Base-by-base conservation (phyloP, 495 filamentous ascomycete genomes). In the Copromyces sp. region DNA sequence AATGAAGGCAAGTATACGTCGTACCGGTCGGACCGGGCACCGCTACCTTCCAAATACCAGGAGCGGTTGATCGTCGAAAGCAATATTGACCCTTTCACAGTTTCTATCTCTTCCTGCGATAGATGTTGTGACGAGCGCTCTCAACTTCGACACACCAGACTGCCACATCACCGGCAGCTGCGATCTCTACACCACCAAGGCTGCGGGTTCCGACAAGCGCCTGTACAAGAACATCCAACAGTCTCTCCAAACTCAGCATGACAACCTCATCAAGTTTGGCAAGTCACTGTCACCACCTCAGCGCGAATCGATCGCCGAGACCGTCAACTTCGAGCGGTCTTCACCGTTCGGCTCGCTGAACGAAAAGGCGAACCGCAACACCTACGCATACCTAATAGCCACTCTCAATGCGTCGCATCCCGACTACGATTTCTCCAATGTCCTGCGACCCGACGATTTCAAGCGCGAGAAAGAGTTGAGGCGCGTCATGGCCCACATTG, bases 401-500 rank as follows among this genome's bases (percentile, higher is more conserved):
- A 98, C 96, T 1, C 86, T 99, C n/a, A 99, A 99, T 76, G 95
- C 95, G 1, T 94, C 92, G 45, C 94, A 99, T 81, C 91, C 94
- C 1, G 96, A 99, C 80, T 99, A 99, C 80, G 95, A 98, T 81
- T 98, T 98, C 82, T 95, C 93, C 3, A 90, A 97, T 73, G 89
- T 94, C 69, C 85, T 98, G 72, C 90, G 94, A 39, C 94, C 94
- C 2, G 86, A 89, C 11, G 95, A 98, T 78, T 99, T 99, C 81
- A 88, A 89, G 65, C 89, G 91, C 47, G 93, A 97, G 84, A 83
- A 89, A 32, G 89, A 89, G 71, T 79, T 97, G 39, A 87, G 90
- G 74, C 83, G 84, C 12, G 91, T 97, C 59, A 97, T 96, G 89
- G 90, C 89, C 71, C 92, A 87, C 29, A 87, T 99, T 70, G 93